phyloP scores from a whole-genome alignment of 495 filamentous ascomycete genomes.

The Elasticomyces elasticus region DNA sequence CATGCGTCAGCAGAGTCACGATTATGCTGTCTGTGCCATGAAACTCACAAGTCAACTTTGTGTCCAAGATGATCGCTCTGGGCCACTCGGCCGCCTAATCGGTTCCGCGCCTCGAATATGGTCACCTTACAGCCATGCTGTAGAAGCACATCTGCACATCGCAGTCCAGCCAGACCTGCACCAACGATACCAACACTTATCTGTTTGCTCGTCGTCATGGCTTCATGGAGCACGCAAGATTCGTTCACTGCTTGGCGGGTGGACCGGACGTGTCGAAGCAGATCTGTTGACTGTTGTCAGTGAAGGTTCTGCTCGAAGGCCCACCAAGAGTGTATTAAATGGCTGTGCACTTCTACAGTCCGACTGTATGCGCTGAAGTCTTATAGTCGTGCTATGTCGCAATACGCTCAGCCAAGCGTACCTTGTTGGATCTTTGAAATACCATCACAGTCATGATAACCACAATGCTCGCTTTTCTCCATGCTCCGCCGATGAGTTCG shows the following conservation, averaged over 20 bases:
- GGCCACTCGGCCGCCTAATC: conserved; percentile 71
- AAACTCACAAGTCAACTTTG: conserved; percentile 43
- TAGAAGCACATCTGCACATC: conserved; percentile 73
- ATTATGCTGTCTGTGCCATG: background rate
- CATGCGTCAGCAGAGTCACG: conserved; percentile 9
- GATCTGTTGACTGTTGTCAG: background rate
- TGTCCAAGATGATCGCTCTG: conserved; percentile 30
- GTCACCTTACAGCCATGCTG: conserved; percentile 73
- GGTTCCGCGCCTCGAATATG: conserved; percentile 72
- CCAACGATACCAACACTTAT: conserved; percentile 60
- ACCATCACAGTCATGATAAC: background rate
- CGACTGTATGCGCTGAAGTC: no score
- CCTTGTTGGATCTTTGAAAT: conserved; percentile 8
- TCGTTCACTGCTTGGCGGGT: background rate
- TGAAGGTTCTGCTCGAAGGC: no score
- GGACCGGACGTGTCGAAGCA: background rate
- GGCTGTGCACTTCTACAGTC: no score
- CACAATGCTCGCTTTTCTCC: background rate
- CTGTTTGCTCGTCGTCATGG: background rate
- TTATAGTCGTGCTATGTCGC: no score
- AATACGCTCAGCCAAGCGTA: background rate
- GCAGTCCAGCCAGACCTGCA: conserved; percentile 76
- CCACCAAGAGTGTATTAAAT: no score
- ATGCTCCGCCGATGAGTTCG: background rate
- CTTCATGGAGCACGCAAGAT: background rate